These are phyloP conservation scores for Candida sakaeoensis DNA, from an alignment of 805 yeast species.

Conservation along the genomic window DNA sequence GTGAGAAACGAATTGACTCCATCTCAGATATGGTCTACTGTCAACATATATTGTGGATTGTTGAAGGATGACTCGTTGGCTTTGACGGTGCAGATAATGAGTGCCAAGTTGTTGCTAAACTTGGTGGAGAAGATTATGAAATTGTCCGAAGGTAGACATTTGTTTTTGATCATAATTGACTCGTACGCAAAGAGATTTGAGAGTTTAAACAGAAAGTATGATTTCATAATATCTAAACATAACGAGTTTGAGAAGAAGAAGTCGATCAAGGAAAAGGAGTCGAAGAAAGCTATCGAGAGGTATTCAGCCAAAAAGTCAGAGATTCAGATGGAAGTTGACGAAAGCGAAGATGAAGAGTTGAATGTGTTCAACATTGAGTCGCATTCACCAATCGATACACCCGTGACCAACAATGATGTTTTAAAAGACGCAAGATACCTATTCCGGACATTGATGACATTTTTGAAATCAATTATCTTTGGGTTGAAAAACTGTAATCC, in stretches of 20 bases:
- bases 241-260: slow-evolving; percentile 46
- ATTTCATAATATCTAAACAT: slow-evolving; percentile 61
- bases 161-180: slow-evolving; percentile 81
- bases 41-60: slow-evolving; percentile 73
- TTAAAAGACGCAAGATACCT: slow-evolving; percentile 84
- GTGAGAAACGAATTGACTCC: slow-evolving; percentile 80
- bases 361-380: slow-evolving; percentile 35
- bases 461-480: slow-evolving; percentile 82
- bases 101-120: slow-evolving; percentile 84
- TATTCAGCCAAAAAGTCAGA: slow-evolving; percentile 25
- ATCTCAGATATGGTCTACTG: slow-evolving; percentile 83
- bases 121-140: slow-evolving; percentile 85
- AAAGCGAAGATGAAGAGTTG: slow-evolving; percentile 10
- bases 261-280: slow-evolving; percentile 37
- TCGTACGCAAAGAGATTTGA: slow-evolving; percentile 82
- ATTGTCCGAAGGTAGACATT: slow-evolving; percentile 78
- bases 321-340: slow-evolving; percentile 5
- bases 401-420: slow-evolving; percentile 55
- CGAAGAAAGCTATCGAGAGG: slow-evolving; percentile 37
- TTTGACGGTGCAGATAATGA: slow-evolving; percentile 90
- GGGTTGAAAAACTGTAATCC: slow-evolving; percentile 90
- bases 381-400: slow-evolving; percentile 57
- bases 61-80: slow-evolving; percentile 80
- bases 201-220: slow-evolving; percentile 68
- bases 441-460: slow-evolving; percentile 84